Evolutionary conservation across 495 filamentous ascomycete species (phyloP).

Genomic region (Daldinia vernicosa): DNA sequence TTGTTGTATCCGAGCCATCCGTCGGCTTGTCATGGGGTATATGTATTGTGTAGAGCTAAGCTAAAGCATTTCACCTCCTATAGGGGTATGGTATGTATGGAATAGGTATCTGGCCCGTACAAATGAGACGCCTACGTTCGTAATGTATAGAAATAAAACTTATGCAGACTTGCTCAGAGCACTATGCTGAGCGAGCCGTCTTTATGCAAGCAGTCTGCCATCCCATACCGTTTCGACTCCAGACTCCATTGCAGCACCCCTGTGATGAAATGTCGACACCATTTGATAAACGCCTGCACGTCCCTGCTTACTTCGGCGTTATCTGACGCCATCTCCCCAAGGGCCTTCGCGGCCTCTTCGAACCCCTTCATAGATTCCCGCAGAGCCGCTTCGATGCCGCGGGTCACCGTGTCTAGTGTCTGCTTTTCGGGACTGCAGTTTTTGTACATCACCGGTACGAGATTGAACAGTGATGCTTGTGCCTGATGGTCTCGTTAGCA

Average conservation of each 20-base stretch:
- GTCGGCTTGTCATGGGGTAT: background rate
- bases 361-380: constrained; percentile 7
- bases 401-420: constrained; percentile 31
- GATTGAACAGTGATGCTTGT: constrained; percentile 41
- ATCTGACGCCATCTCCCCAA: constrained; percentile 16
- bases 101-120: no score
- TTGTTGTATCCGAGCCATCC: background rate
- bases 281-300: constrained; percentile 38
- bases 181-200: constrained; percentile 40
- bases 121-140: no score
- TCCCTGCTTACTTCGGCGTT: constrained; percentile 34
- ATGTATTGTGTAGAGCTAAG: background rate
- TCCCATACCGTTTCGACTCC: constrained; percentile 43
- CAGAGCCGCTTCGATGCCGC: constrained; percentile 25
- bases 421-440: constrained; percentile 23
- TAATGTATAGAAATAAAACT: no score
- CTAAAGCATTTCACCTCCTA: no score
- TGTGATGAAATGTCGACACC: constrained; percentile 45
- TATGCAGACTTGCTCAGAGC: background rate
- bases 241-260: constrained; percentile 45
- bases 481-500: constrained; percentile 15
- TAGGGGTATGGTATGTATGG: no score
- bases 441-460: constrained; percentile 17
- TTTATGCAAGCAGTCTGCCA: constrained; percentile 42
- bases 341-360: constrained; percentile 31